Base-by-base conservation (phyloP, 352 stramenopile species). In the Aphanomyces euteiches region DNA sequence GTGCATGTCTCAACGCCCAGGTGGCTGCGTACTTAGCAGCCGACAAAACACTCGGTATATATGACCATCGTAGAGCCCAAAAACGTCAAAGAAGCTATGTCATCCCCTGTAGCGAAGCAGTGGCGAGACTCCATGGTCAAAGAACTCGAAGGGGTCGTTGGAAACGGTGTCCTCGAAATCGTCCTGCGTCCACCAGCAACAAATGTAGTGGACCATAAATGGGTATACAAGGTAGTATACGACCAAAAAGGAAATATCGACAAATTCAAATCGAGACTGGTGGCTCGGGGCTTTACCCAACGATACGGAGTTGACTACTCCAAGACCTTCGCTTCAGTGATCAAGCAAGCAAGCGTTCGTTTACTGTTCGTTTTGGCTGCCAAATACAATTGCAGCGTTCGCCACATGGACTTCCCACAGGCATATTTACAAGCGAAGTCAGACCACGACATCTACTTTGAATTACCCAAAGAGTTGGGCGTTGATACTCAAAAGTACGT, bases 191-290 rank as follows among this genome's bases (percentile, higher is more conserved):
- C 63, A 19, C 0, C 15, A 12, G 4, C 3, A 15, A 56, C 45
- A 28, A 74, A 59, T 3, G 47, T 66, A 21, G 47, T 72, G 36
- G 60, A 13, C 2, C 56, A 67, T 10, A 50, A 79, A 63, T 83
- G 67, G 68, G 66, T 80, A 1, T 81, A 83, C 72, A 79, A 79
- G 57, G 78, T 78, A 53, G 79, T 78, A 63, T 68, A 60, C 13
- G 77, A 82, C 15, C 64, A 58, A 21, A 56, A 79, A 43, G 76
- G 67, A 0, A 73, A 21, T 0, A 34, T 83, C 10, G 63, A 78
- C 58, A 80, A 80, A 37, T 84, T 74, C 73, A 78, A 78, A 63
- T 73, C 74, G 21, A 45, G 76, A 0, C 38, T 84, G n/a, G 76
- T 82, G 3, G 69, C 67, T 3, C 77, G 74, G 40, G 73, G 73